Base-by-base conservation (phyloP, 192 early-diverging fungal genomes). In the Gigaspora rosea region DNA sequence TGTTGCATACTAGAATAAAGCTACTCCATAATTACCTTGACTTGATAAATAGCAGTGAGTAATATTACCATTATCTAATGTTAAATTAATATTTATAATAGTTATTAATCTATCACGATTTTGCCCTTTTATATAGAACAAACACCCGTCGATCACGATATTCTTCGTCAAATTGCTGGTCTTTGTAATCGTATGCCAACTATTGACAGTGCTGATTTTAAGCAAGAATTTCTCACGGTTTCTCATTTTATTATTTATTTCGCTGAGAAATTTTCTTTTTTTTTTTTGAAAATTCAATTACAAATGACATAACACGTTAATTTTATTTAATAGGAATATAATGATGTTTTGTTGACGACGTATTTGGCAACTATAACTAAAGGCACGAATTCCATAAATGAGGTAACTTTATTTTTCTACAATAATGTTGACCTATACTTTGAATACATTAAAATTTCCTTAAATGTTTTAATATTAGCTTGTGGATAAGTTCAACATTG, bases 301-400 rank as follows among this genome's bases (percentile, higher is more conserved):
- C 16, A n/a, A n/a, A n/a, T n/a, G n/a, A 32, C 16, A 32, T 22
- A 48, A 27, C 5, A 41, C 27, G 35, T 20, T 4, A 1, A 50
- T 32, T 35, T 18, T 47, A 50, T 41, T 63, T 36, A 13, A 20
- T 80, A 95, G 93, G 92, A 94, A 81, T 93, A 91, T 80, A 94
- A 92, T 69, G 95, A 96, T 79, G 90, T 94, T 35, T 80, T 94
- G 5, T 82, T 96, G 46, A 91, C 90, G 46, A 82, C 90, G 22
- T 92, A 94, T 78, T 82, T 96, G 57, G 89, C 94, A 2, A 83
- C 87, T 0, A 86, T 96, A 54, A 95, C 95, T 12, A 95, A 95
- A 80, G 91, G 91, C 15, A 84, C 89, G 2, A 83, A 90, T 80
- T 80, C 75, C 11, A 78, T 94, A 70, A 90, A 89, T 72, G 91